Evolutionary conservation across 495 filamentous ascomycete species (phyloP), one percentile per base, ranked within the genome.

Genomic region (Aspergillus leporis): DNA sequence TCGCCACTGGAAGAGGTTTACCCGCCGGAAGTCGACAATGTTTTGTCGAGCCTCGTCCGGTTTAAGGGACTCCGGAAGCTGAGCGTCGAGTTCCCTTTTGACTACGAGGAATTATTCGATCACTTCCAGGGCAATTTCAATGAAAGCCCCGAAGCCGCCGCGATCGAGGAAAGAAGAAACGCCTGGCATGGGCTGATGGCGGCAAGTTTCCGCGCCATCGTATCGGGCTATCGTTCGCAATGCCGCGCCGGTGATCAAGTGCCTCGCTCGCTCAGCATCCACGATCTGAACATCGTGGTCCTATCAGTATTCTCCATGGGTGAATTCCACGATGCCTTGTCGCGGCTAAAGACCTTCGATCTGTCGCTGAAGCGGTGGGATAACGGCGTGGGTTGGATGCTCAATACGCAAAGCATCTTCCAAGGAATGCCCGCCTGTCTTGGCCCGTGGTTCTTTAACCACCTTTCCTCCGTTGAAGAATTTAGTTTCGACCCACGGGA

Each of bases 171-270:
- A 38, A 23, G 21, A 56, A 25, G 46, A 18, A 21, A 36, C n/a
- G 9, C 41, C 54, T 56, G 41, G 54, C 41, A n/a, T 23, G 54
- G 41, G 2, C 40, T 56, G 16, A 49, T 56, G 41, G 25, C 25
- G 25, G 25, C 54, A 10, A 56, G 54, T 21, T 56, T 36, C 28
- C 23, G 25, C 41, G 54, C 41, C 28, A 56, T 56, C 43, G 25
- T 47, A 1, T 56, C 54, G 2, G 30, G 32, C 54, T 49, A 56
- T 34, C 9, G 7, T 10, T 21, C 41, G 2, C n/a, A 49, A 9
- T 25, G 13, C 14, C 28, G 12, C 36, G 38, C 21, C 21, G 41
- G 10, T 38, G 53, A 31, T 23, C 48, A 23, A 51, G 7, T 51
- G 1, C 48, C 22, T 28, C 48, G 21, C 21, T 51, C 48, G 14